Base-by-base conservation (phyloP, 192 early-diverging fungal species). In the Paraglomus occultum region DNA sequence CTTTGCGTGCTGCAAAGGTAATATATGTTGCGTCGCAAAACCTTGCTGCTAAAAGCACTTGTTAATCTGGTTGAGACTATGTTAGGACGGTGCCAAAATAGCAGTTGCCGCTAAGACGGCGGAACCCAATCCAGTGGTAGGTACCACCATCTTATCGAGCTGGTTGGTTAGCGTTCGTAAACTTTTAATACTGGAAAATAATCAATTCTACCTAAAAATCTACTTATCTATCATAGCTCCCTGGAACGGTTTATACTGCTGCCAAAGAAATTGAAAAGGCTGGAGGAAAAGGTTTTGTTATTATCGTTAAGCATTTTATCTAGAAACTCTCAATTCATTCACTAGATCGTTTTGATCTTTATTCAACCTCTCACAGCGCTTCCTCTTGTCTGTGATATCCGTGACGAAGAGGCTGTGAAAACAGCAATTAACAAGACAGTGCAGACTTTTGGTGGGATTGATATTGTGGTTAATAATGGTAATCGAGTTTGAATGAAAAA, bases 231-330 rank as follows among this genome's bases (percentile, higher is more conserved):
- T 39, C 22, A 10, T 73, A 89, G 83, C 86, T 95, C 7, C 90
- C 90, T 7, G 93, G 93, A 65, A 95, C 93, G 0, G 92, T 95
- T 67, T 90, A 84, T 77, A 84, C 86, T 15, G 88, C 91, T 17
- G 93, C 91, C 38, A 76, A 83, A 55, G 90, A 86, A 48, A 87
- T 94, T 50, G 86, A 89, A 64, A 75, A 78, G 40, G 85, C 85
- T 1, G 91, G 93, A 50, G 91, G 91, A 69, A 82, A 84, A 63
- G 79, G 79, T 77, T 66, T 44, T 4, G 20, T 39, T 3, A 31
- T 31, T 3, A 57, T 23, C 53, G 20, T n/a, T 31, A 20, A 9
- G 40, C 39, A 44, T 44, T 20, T n/a, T 3, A 51, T 20, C 1
- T 8, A 65, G 10, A 48, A 18, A 65, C 6, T 15, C 4, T 39